Base-by-base conservation (phyloP, 2,329 filamentous ascomycete species). In the Fusarium virguliforme region DNA sequence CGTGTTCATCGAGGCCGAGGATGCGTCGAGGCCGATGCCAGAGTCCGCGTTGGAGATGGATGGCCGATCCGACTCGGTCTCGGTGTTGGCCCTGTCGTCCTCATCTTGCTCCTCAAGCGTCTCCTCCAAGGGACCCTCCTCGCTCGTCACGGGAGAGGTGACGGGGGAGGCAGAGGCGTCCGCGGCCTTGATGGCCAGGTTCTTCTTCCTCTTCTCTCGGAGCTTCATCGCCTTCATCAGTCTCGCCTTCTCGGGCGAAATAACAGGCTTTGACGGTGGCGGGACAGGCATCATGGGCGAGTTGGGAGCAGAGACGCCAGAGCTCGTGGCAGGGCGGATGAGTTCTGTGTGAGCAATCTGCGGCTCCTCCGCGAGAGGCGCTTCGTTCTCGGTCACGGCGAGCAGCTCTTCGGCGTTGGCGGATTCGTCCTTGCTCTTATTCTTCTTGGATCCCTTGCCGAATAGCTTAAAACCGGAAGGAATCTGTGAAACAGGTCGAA, bases 201-300 rank as follows among this genome's bases (percentile, higher is more conserved):
- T 72, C 68, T 65, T 79, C 81, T 82, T 83, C 80, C 94, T 94
- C 81, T 92, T 94, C 81, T 97, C 96, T 58, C 95, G 89, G 73
- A 98, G 82, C 80, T 98, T 93, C 83, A 98, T 87, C 8, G 96
- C 96, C 83, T 97, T 98, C 93, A 97, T 95, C 69, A 99, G 85
- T 60, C 96, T 88, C 67, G 93, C 90, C 83, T 97, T 98, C 80
- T 99, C 96, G 1, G 94, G 93, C 1, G 94, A 94, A 76, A 97
- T 92, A 79, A 85, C 75, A 80, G 82, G 81, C 74, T 83, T 83
- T 38, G 74, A 73, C 6, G 85, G 81, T 74, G 86, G 77, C 13
- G 85, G 83, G 61, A 84, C 71, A 4, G 81, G 76, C 32, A 81
- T 78, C 34, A 79, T 70, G 38, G 70, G 66, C 10, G 78, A 72